A percentile compares a stretch with the other conserved stretches of the same genome.
Conservation (phyloP, 1,284 basidiomycete species). For the Moesziomyces parantarcticus region DNA sequence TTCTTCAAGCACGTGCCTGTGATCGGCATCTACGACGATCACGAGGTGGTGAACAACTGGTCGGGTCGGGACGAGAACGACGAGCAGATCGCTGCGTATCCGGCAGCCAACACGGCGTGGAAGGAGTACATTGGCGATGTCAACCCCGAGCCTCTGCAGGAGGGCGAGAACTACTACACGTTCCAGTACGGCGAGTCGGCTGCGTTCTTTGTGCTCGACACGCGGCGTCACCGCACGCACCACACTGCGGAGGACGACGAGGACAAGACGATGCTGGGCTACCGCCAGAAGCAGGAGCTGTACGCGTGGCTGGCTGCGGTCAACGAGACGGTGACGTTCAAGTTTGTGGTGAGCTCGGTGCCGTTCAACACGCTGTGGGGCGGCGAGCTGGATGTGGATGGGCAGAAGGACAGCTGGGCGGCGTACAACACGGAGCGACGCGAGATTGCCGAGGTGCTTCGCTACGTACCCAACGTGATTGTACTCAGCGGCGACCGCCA, state of each 20-base stretch:
- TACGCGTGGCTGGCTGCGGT: conserved; percentile 76
- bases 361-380: conserved; percentile 83
- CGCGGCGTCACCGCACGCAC: conserved; percentile 75
- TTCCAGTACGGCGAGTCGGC: conserved; percentile 61
- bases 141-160: conserved; percentile 73
- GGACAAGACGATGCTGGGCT: conserved; percentile 78
- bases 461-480: conserved; percentile 78
- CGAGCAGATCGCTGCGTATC: conserved; percentile 71
- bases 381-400: conserved; percentile 72
- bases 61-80: conserved; percentile 73
- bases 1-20: conserved; percentile 62
- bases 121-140: conserved; percentile 76
- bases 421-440: conserved; percentile 76
- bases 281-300: conserved; percentile 75
- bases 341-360: conserved; percentile 81
- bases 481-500: conserved; percentile 76
- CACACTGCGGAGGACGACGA: conserved; percentile 69
- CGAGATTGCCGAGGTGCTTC: conserved; percentile 59
- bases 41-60: conserved; percentile 67
- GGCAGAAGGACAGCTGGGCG: conserved; percentile 76
- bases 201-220: conserved; percentile 84
- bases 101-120: conserved; percentile 76
- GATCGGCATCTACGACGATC: conserved; percentile 66
- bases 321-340: conserved; percentile 81
- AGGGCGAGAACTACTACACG: conserved; percentile 74